A percentile compares a stretch with the other conserved stretches of the same genome.
These are phyloP conservation scores for Puccinellia tenuiflora DNA, from an alignment of 176 grass and related monocot genomes.

Conservation along the genomic window DNA sequence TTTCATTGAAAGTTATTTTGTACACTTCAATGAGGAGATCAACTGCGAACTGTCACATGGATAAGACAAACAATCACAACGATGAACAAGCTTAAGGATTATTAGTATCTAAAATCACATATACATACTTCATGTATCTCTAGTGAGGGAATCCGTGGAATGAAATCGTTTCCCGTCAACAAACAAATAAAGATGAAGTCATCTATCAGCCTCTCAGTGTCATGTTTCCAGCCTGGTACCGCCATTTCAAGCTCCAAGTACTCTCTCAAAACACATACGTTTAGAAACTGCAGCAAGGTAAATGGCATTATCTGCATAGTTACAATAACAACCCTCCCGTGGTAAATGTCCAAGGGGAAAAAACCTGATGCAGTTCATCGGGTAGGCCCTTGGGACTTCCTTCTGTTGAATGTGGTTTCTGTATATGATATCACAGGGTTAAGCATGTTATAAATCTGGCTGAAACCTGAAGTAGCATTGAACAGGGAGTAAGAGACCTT, in stretches of 20 bases:
- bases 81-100: neutral
- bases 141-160: conserved; percentile 69
- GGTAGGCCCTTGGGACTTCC: neutral
- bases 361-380: conserved; percentile 29
- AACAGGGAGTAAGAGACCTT: conserved; percentile 26
- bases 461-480: neutral
- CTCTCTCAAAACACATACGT: conserved; percentile 72
- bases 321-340: neutral
- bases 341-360: neutral
- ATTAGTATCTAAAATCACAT: neutral
- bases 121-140: conserved; percentile 53
- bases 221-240: conserved; percentile 32
- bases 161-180: conserved; percentile 84
- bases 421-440: neutral
- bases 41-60: conserved; percentile 24
- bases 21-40: conserved; percentile 49
- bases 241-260: conserved; percentile 67
- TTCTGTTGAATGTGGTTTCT: conserved; percentile 3
- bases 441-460: neutral
- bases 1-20: conserved; percentile 45
- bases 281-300: conserved; percentile 49
- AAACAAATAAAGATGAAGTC: conserved; percentile 82
- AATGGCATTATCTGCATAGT: neutral
- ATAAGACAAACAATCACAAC: neutral
- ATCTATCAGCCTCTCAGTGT: conserved; percentile 58